Evolutionary conservation across 2,329 filamentous ascomycete genomes (phyloP).

Genomic region (Pseudogymnoascus sp.): DNA sequence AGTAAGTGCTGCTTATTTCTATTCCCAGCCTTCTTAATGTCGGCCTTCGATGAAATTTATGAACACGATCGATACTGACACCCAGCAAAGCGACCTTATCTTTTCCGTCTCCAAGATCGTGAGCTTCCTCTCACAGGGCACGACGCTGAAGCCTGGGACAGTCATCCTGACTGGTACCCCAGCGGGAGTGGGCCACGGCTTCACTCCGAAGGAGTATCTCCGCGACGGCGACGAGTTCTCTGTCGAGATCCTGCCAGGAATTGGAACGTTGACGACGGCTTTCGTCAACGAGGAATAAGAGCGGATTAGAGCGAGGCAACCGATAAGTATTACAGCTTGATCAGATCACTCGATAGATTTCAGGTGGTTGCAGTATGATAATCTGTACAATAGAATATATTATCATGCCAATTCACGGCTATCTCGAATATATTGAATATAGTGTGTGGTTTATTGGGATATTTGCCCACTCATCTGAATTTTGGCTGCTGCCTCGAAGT

Average conservation of each 20-base stretch:
- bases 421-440: neutral
- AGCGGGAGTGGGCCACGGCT: slow-evolving; percentile 29
- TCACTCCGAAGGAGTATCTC: slow-evolving; percentile 35
- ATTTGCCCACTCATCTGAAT: neutral
- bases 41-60: neutral
- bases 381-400: slow-evolving; percentile 3
- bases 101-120: slow-evolving; percentile 43
- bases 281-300: slow-evolving; percentile 28
- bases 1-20: neutral
- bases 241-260: slow-evolving; percentile 41
- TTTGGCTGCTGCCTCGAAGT: neutral
- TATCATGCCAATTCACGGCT: neutral
- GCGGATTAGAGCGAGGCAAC: neutral
- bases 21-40: neutral
- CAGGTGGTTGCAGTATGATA: neutral
- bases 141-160: slow-evolving; percentile 37
- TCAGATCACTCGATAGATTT: neutral
- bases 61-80: neutral
- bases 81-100: slow-evolving; percentile 44
- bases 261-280: slow-evolving; percentile 42
- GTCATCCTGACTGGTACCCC: slow-evolving; percentile 43
- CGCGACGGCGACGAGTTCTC: slow-evolving; percentile 40
- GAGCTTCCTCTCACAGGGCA: slow-evolving; percentile 35
- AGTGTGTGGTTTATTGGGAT: neutral
- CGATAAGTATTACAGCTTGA: slow-evolving; percentile 14